Base-by-base conservation (phyloP, 805 yeast species). In the Barnettozyma californica region DNA sequence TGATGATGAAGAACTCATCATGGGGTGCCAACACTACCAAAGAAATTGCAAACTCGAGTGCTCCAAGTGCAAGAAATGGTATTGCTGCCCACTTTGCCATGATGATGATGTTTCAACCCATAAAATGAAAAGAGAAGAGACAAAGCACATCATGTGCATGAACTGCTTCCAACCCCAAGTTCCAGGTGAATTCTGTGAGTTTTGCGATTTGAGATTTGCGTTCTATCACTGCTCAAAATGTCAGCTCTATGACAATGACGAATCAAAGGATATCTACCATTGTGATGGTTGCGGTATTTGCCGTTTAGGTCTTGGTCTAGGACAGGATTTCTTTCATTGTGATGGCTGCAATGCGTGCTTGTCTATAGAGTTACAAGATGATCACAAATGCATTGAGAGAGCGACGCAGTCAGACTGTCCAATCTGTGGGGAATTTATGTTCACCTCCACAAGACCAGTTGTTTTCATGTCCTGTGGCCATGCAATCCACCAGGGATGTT, bases 401-500 rank as follows among this genome's bases (percentile, higher is more conserved):
- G 81, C 95, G 6, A 90, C 96, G 0, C 94, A 86, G 63, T 85
- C 95, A 42, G 83, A 90, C 62, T 91, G 97, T 65, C 96, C 97
- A 1, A 88, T 91, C 34, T 91, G 97, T 67, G 87, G 86, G 49
- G 97, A 90, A 58, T 90, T 83, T 64, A 79, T 91, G 79, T 91
- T 91, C 64, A 85, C 89, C 14, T 83, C 94, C 4, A 80, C 85
- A 7, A 76, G 73, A 61, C 83, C 89, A 10, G 95, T 90, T 39
- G 95, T 89, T 19, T 90, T 91, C 64, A 89, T 91, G 96, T 72
- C 76, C 43, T 91, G 98, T 68, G 97, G 97, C 2, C 98, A 91
- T 67, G 87, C 96, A 35, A 91, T 91, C 50, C 98, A 91, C 68
- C 88, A 89, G 63, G 60, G 65, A 25, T 91, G 98, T 65, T 90